Evolutionary conservation across 805 yeast genomes (phyloP).

Genomic region (Blastobotrys muscicola): DNA sequence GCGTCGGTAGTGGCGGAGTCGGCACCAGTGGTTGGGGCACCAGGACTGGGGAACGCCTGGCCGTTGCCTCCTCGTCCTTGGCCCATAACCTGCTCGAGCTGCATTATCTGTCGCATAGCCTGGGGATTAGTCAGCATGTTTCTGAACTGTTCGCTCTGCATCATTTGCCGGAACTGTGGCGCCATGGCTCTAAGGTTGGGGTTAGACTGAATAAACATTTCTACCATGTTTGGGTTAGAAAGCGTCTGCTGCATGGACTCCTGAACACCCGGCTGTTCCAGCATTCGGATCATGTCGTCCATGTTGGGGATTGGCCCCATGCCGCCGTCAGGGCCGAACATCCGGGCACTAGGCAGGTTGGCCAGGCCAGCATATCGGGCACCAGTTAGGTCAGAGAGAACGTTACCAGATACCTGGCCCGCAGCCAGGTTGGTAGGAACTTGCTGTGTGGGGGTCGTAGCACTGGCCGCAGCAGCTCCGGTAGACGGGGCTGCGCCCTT

Average conservation of each 20-base stretch:
- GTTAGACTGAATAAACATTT: slow-evolving; percentile 66
- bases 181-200: slow-evolving; percentile 80
- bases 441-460: slow-evolving; percentile 11
- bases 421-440: slow-evolving; percentile 78
- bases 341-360: slow-evolving; percentile 74
- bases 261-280: slow-evolving; percentile 74
- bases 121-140: slow-evolving; percentile 77
- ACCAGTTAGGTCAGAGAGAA: slow-evolving; percentile 85
- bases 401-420: slow-evolving; percentile 83
- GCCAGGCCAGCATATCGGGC: slow-evolving; percentile 93
- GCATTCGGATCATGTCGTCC: slow-evolving; percentile 62
- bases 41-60: slow-evolving; percentile 15
- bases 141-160: slow-evolving; percentile 77
- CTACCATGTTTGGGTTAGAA: slow-evolving; percentile 82
- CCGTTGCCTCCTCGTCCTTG: slow-evolving; percentile 27
- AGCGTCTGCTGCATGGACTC: slow-evolving; percentile 76
- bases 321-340: slow-evolving; percentile 96
- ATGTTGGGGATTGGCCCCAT: slow-evolving; percentile 69
- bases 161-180: slow-evolving; percentile 76
- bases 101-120: slow-evolving; percentile 39
- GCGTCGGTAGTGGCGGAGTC: slow-evolving; percentile 9
- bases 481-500: slow-evolving; percentile 54
- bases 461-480: slow-evolving; percentile 16
- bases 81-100: slow-evolving; percentile 46
- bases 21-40: slow-evolving; percentile 3